Conservation (phyloP, 129 eudicot species). For the Tagetes patula region DNA sequence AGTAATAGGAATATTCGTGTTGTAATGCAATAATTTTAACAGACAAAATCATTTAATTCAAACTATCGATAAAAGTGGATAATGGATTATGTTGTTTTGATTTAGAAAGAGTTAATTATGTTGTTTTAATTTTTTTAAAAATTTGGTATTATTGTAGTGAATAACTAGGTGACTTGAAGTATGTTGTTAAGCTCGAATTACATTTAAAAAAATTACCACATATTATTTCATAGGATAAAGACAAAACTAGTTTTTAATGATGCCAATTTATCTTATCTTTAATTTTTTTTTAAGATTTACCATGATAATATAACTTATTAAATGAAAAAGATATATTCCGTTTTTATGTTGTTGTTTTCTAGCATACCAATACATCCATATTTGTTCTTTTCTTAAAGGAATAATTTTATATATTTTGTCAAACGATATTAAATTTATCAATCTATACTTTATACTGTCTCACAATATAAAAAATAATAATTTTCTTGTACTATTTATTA, state of each 20-base stretch:
- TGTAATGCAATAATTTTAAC: not conserved
- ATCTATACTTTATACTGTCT: not conserved
- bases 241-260: not conserved
- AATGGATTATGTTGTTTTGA: not conserved
- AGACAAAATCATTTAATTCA: not conserved
- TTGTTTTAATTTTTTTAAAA: too few species aligned
- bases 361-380: not conserved
- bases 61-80: not conserved
- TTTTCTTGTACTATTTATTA: not conserved
- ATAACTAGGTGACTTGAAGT: not conserved
- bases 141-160: too few species aligned
- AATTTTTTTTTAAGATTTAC: not conserved
- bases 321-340: constrained; percentile 14
- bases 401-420: not conserved
- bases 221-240: too few species aligned
- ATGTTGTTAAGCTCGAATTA: not conserved
- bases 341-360: constrained; percentile 11
- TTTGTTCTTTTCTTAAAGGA: not conserved
- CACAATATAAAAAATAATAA: too few species aligned
- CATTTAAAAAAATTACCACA: too few species aligned
- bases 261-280: not conserved
- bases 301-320: constrained; percentile 9
- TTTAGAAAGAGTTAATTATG: too few species aligned
- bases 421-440: not conserved
- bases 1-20: not conserved